phyloP scores from a whole-genome alignment of 805 yeast genomes.

The Kodamaea kakaduensis region DNA sequence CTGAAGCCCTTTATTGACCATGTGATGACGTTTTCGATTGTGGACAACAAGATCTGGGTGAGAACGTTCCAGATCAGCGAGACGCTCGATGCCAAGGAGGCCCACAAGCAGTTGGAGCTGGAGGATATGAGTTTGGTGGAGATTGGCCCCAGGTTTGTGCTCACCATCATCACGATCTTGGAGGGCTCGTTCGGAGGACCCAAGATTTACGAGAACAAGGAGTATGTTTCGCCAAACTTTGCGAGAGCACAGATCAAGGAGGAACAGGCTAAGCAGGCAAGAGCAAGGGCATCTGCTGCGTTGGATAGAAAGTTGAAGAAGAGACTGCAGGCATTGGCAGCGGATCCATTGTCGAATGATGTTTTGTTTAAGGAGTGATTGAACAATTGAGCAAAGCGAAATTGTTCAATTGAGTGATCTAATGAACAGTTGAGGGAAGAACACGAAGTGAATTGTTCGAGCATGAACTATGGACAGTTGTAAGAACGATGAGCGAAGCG shows the following conservation, averaged over 20 bases:
- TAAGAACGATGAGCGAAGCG: too few species aligned
- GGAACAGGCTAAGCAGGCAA: constrained; percentile 76
- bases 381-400: too few species aligned
- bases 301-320: constrained; percentile 67
- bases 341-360: constrained; percentile 81
- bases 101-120: constrained; percentile 39
- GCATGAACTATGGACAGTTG: too few species aligned
- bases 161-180: constrained; percentile 83
- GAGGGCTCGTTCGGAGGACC: constrained; percentile 99
- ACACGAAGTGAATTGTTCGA: too few species aligned
- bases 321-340: constrained; percentile 69
- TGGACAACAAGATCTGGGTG: constrained; percentile 92
- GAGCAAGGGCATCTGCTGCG: constrained; percentile 74
- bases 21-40: constrained; percentile 87
- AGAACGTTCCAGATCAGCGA: constrained; percentile 89
- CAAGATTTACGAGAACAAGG: constrained; percentile 93
- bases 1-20: constrained; percentile 94
- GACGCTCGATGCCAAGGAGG: constrained; percentile 55
- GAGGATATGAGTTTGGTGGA: constrained; percentile 79
- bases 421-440: too few species aligned
- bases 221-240: constrained; percentile 93
- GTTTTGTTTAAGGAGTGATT: constrained; percentile 58
- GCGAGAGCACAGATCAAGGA: constrained; percentile 85
- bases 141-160: constrained; percentile 93
- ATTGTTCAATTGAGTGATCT: too few species aligned